phyloP scores from a whole-genome alignment of 805 yeast genomes.

The Teunomyces cretensis region DNA sequence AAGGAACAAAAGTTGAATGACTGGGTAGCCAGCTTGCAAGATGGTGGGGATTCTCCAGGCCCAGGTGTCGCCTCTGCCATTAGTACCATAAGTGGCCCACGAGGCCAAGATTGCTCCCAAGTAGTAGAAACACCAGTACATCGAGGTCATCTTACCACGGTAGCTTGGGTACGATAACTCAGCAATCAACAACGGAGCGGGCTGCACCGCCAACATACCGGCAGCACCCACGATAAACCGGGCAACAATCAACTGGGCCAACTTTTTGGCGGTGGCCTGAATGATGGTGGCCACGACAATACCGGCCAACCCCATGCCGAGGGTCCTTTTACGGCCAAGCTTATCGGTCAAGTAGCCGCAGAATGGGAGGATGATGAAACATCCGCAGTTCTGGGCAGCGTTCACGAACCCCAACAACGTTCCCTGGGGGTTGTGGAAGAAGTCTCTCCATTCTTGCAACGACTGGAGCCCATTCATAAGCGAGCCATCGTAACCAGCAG shows the following conservation, averaged over 20 bases:
- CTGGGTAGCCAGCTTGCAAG: constrained; percentile 50
- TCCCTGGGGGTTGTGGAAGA: constrained; percentile 29
- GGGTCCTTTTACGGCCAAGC: constrained; percentile 39
- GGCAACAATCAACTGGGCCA: constrained; percentile 39
- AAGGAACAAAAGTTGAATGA: constrained; percentile 35
- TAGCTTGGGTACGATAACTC: constrained; percentile 49
- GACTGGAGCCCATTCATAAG: constrained; percentile 53
- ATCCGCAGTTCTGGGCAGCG: constrained; percentile 35
- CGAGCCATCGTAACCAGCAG: constrained; percentile 28
- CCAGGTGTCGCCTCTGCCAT: constrained; percentile 28
- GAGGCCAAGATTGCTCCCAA: constrained; percentile 54
- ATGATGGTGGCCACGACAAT: constrained; percentile 33
- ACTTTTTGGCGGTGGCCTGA: constrained; percentile 35
- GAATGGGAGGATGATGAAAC: constrained; percentile 25
- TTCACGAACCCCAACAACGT: constrained; percentile 21
- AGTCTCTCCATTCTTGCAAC: constrained; percentile 38
- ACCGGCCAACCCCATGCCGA: constrained; percentile 23
- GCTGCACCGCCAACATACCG: constrained; percentile 37
- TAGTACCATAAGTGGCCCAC: constrained; percentile 50
- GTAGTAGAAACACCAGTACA: constrained; percentile 43
- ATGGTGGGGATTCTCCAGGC: constrained; percentile 58
- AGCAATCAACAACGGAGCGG: constrained; percentile 50
- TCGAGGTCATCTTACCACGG: constrained; percentile 34
- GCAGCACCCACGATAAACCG: constrained; percentile 53
- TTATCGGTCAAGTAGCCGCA: constrained; percentile 33